phyloP scores from a whole-genome alignment of 345 rosid genomes.

The Lenwebbia sp. region DNA sequence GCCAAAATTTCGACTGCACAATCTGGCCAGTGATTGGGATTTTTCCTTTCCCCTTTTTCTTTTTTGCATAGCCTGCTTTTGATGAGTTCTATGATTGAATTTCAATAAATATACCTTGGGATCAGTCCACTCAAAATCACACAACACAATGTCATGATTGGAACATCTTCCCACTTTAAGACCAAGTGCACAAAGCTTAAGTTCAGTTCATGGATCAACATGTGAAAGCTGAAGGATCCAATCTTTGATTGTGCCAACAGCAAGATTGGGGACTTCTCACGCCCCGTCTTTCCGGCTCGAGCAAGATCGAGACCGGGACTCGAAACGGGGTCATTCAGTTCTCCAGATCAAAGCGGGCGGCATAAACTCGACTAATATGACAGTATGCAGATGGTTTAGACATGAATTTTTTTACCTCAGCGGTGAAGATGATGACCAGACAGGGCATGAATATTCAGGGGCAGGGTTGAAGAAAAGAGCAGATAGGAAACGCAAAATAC shows the following conservation, averaged over 20 bases:
- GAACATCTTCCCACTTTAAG: conserved; percentile 17
- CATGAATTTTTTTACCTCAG: not conserved
- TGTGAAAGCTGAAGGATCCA: not conserved
- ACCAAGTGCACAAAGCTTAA: conserved; percentile 13
- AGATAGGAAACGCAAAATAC: not conserved
- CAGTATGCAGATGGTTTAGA: not conserved
- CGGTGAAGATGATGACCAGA: not conserved
- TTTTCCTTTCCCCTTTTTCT: not conserved
- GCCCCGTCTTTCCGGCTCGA: not conserved
- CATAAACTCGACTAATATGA: not conserved
- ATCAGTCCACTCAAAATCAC: conserved; percentile 32
- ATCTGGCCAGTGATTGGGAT: conserved; percentile 11
- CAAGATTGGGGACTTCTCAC: not conserved
- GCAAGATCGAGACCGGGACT: not conserved
- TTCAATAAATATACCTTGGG: conserved; percentile 28
- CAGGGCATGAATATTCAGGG: not conserved
- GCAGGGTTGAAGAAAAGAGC: not conserved
- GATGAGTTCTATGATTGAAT: conserved; percentile 47
- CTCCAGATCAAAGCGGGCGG: not conserved
- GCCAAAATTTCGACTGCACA: conserved; percentile 7
- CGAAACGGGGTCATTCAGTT: not conserved
- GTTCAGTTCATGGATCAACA: not conserved
- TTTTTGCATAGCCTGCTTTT: conserved; percentile 17
- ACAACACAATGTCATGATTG: conserved; percentile 32
- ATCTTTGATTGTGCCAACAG: not conserved